Base-by-base conservation (phyloP, 1,139 yeast genomes). In the Geotrichum europaeum region DNA sequence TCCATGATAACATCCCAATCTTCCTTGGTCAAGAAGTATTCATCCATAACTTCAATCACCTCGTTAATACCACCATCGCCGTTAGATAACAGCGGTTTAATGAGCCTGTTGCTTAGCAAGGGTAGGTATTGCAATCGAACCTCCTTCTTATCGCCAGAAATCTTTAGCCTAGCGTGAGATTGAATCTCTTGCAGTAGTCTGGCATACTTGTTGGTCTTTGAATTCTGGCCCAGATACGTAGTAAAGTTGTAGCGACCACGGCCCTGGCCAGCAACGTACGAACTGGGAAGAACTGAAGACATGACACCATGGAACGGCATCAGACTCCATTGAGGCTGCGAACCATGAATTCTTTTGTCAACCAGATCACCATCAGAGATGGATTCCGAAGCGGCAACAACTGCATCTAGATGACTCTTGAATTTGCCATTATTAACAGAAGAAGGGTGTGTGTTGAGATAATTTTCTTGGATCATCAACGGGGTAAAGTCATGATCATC, bases 401-500 rank as follows among this genome's bases (percentile, higher is more conserved):
- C 85, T 43, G 84, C 78, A 65, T 81, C 79, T 61, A 94, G 74
- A 67, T 86, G 90, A 49, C 81, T 75, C 4, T 60, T 30, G 4
- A 59, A 45, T 5, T 68, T 68, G 12, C 61, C 60, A 28, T 45
- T 40, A 10, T 43, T 50, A 5, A 59, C 56, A 18, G 64, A 63
- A 7, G 71, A 62, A 2, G 96, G 95, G 50, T 76, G 76, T 0
- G 96, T 85, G 56, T 76, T 76, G 57, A 90, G 73, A 71, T 95
- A 95, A 74, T 95, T 95, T 72, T 95, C 99, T 71, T 94, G 98
- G 56, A 95, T 82, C 98, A 95, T 94, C 64, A 94, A 79, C 2
- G 99, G 99, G 0, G 96, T 85, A 72, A 95, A 86, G 71, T 92
- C 97, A 73, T 90, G 90, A 73, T 95, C 99, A 73, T 91, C 92